Evolutionary conservation across 768 basidiomycete genomes (phyloP).

Genomic region (Kwoniella sp.): DNA sequence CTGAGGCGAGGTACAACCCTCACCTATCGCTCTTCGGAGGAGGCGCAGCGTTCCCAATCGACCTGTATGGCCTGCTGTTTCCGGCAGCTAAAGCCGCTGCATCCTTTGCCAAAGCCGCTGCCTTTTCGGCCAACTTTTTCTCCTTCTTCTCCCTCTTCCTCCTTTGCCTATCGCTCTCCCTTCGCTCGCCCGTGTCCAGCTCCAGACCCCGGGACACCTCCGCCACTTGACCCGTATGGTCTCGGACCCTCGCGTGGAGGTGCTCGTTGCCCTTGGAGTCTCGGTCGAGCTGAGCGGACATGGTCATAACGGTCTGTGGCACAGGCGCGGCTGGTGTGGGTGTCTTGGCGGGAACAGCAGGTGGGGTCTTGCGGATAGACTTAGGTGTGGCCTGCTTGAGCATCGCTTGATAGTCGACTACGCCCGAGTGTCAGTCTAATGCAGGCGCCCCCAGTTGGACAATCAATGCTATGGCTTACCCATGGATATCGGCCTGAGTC

Average conservation of each 20-base stretch:
- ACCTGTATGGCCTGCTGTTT: conserved; percentile 8
- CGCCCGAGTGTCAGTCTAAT: too few relatives aligned
- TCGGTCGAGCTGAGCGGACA: conserved; percentile 28
- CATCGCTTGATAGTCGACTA: conserved; percentile 36
- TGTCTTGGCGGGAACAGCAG: neutral
- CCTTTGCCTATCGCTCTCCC: conserved; percentile 11
- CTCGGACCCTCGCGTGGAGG: conserved; percentile 4
- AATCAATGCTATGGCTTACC: conserved; percentile 12
- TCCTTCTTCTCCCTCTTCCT: conserved; percentile 20
- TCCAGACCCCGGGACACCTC: conserved; percentile 6
- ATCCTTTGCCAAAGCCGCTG: neutral
- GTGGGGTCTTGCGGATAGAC: neutral
- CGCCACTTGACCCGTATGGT: conserved; percentile 6
- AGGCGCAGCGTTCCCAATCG: conserved; percentile 13
- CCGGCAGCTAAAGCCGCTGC: neutral
- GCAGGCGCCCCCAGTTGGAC: neutral
- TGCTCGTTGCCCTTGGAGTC: conserved; percentile 29
- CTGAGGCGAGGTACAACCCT: neutral
- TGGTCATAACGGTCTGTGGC: conserved; percentile 21
- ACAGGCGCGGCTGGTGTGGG: neutral
- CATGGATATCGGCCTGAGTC: conserved; percentile 31
- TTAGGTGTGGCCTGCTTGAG: conserved; percentile 22
- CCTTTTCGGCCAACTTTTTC: conserved; percentile 12
- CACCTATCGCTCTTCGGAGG: conserved; percentile 29
- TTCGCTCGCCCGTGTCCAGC: conserved; percentile 6